Base-by-base conservation (phyloP, 371 early-diverging fungal genomes). In the Rhizopus sp. region DNA sequence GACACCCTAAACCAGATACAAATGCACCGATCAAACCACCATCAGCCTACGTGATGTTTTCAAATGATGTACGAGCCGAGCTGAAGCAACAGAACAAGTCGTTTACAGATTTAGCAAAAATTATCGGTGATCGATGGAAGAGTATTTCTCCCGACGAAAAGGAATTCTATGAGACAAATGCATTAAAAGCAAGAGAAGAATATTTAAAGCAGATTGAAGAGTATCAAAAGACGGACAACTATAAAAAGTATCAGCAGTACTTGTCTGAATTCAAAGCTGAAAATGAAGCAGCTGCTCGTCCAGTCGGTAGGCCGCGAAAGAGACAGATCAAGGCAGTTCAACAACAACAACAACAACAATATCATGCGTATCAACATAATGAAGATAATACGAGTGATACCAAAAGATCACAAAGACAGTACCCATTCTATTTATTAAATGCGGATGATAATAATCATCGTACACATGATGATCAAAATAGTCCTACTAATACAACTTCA, bases 41-140 rank as follows among this genome's bases (percentile, higher is more conserved):
- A 12, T 82, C 84, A 3, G 84, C 84, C 0, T 83, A 83, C 63
- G 82, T 83, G 16, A 76, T 78, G 74, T 83, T 80, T 55, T 75
- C 80, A 8, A 78, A 79, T 37, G 59, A 73, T 30, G 66, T 82
- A 10, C 67, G 84, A 10, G 72, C 69, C 12, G 81, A 80, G 55
- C 46, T 77, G 7, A 68, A 72, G 31, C 62, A 73, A 9, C 63
- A 76, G 15, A 75, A 76, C 51, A 66, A 78, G 49, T 69, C 78
- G 0, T 83, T 83, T 57, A 72, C 78, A 0, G 78, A 81, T 29
- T 55, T 80, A 12, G 81, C 83, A 7, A 78, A 81, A 44, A 68
- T 77, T 23, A 78, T 80, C 34, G 80, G 77, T 39, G 73, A 77
- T 40, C 62, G 78, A 35, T 80, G 77, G 80, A 77, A 77, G 48